These are phyloP conservation scores for Aureobasidium namibiae DNA, from an alignment of 2,329 filamentous ascomycete genomes.

Conservation along the genomic window DNA sequence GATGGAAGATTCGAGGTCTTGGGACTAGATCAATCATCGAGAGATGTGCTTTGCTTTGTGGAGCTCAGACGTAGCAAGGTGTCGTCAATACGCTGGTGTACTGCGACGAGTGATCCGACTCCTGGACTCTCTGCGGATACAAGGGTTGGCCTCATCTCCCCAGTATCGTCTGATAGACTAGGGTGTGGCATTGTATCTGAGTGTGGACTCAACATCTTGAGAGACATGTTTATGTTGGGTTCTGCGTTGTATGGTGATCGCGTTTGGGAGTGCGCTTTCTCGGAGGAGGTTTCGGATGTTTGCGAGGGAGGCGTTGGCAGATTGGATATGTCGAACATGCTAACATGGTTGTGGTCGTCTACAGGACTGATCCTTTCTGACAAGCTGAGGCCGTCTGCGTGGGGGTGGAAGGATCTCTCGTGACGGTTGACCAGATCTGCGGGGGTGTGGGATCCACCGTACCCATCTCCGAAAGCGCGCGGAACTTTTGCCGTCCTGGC, in stretches of 20 bases:
- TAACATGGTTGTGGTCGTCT: background rate
- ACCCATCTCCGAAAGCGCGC: too few relatives aligned
- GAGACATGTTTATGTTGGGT: background rate
- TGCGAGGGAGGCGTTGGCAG: background rate
- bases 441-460: too few relatives aligned
- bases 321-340: background rate
- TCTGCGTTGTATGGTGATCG: background rate
- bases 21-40: background rate
- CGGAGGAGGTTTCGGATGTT: background rate
- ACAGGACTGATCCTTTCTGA: background rate
- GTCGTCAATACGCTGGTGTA: background rate
- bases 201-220: background rate
- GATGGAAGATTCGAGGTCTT: background rate
- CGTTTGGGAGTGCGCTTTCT: background rate
- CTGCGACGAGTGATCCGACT: too few relatives aligned
- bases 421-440: conserved; percentile 8
- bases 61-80: background rate
- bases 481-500: too few relatives aligned
- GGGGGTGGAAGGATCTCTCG: conserved; percentile 9
- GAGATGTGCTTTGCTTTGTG: background rate
- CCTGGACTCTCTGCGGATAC: too few relatives aligned
- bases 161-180: too few relatives aligned
- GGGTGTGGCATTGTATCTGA: too few relatives aligned
- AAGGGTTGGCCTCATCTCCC: too few relatives aligned
- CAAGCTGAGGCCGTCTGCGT: background rate